Conservation (phyloP, 169 alveolate genomes). For the Miamiensis avidus region DNA sequence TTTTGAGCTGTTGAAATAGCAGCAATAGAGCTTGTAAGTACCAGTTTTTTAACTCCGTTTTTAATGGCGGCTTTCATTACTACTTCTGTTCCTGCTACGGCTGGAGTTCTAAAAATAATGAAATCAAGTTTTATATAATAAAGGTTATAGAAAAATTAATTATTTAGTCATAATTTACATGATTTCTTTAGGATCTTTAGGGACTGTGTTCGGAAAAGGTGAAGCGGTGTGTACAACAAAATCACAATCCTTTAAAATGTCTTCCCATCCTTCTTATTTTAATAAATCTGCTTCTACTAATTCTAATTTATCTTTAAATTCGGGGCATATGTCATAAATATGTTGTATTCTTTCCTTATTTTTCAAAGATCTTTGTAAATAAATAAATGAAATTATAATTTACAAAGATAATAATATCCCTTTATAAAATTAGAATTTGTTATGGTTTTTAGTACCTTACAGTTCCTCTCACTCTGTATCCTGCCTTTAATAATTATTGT, state of each 20-base stretch:
- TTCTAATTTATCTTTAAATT: constrained; percentile 10
- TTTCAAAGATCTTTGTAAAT: neutral
- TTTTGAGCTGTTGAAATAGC: neutral
- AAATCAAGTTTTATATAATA: too few relatives aligned
- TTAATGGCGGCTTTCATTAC: constrained; percentile 8
- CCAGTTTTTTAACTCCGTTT: constrained; percentile 9
- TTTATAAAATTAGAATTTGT: too few relatives aligned
- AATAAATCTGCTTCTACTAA: constrained; percentile 22
- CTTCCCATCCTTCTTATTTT: constrained; percentile 8
- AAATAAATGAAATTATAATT: too few relatives aligned
- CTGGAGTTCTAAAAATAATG: neutral
- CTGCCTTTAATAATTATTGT: neutral
- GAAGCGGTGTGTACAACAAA: constrained; percentile 7
- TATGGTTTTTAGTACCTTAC: neutral
- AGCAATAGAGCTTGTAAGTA: constrained; percentile 3
- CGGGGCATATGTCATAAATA: neutral
- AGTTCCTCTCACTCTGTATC: constrained; percentile 12
- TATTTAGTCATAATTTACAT: too few relatives aligned
- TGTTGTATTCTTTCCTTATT: neutral
- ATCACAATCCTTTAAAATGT: neutral
- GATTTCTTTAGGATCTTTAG: constrained; percentile 8
- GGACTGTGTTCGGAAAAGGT: constrained; percentile 4
- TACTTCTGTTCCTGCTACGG: constrained; percentile 14
- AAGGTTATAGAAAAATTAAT: too few relatives aligned
- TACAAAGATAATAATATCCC: too few relatives aligned